phyloP scores from a whole-genome alignment of 495 filamentous ascomycete species.

The Talaromyces nanjingensis region DNA sequence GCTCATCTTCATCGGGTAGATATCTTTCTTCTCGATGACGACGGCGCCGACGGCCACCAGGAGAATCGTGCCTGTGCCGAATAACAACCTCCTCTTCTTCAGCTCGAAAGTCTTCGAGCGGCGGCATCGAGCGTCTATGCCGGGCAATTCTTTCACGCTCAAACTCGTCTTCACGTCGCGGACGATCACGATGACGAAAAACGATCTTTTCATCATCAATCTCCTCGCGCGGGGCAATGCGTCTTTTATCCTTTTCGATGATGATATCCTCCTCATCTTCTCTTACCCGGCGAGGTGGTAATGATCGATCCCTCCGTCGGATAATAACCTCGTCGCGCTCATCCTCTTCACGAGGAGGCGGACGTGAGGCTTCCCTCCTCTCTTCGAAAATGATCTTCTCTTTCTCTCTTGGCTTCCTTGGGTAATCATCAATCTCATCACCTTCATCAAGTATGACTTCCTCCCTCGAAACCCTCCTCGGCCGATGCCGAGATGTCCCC shows the following conservation, averaged over 20 bases:
- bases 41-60: not conserved
- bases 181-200: not conserved
- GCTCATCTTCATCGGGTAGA: slow-evolving; percentile 11
- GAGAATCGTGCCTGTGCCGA: slow-evolving; percentile 16
- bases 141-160: not conserved
- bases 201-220: not conserved
- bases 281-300: slow-evolving; percentile 12
- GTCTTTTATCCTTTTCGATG: not conserved
- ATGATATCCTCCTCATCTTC: slow-evolving; percentile 1
- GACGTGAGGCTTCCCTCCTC: not conserved
- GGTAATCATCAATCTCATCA: slow-evolving; percentile 1
- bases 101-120: not conserved
- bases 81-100: slow-evolving; percentile 6
- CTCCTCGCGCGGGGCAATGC: not conserved
- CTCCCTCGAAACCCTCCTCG: slow-evolving; percentile 13
- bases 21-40: not conserved
- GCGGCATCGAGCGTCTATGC: not conserved
- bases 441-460: slow-evolving; percentile 17
- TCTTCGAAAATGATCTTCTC: slow-evolving; percentile 16
- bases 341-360: slow-evolving; percentile 15
- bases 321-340: slow-evolving; percentile 18
- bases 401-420: not conserved
- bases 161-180: not conserved
- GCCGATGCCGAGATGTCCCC: slow-evolving; percentile 11
- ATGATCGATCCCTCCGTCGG: slow-evolving; percentile 11